phyloP scores from a whole-genome alignment of 2,329 filamentous ascomycete genomes.

The Alternaria panax region DNA sequence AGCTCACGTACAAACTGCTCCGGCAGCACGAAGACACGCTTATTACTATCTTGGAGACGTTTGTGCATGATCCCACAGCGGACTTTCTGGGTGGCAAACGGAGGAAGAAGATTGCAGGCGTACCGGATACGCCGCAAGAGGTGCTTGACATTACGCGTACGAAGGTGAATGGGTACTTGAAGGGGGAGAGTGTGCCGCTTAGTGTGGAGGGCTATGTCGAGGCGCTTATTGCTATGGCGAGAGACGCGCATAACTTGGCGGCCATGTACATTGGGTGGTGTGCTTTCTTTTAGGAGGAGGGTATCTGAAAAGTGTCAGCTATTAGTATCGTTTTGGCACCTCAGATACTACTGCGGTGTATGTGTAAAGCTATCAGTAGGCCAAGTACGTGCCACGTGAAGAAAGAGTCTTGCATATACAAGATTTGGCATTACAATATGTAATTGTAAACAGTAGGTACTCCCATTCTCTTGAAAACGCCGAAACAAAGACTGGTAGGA shows the following conservation, averaged over 20 bases:
- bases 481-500: conserved; percentile 6
- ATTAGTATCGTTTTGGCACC: neutral
- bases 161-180: conserved; percentile 84
- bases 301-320: neutral
- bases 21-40: conserved; percentile 93
- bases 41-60: conserved; percentile 97
- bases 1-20: conserved; percentile 83
- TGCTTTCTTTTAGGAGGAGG: conserved; percentile 64
- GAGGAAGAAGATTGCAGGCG: conserved; percentile 61
- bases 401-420: conserved; percentile 11
- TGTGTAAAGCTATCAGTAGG: neutral
- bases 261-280: conserved; percentile 99
- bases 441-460: conserved; percentile 13
- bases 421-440: conserved; percentile 19
- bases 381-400: neutral
- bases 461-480: conserved; percentile 16
- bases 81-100: conserved; percentile 81
- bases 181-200: conserved; percentile 88
- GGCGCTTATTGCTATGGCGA: conserved; percentile 87
- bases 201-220: conserved; percentile 98
- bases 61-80: conserved; percentile 94
- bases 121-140: conserved; percentile 74
- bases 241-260: conserved; percentile 78
- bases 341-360: neutral
- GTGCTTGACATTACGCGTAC: conserved; percentile 88